These are phyloP conservation scores for Hondaea fermentalgiana DNA, from an alignment of 108 stramenopile species.

Conservation along the genomic window DNA sequence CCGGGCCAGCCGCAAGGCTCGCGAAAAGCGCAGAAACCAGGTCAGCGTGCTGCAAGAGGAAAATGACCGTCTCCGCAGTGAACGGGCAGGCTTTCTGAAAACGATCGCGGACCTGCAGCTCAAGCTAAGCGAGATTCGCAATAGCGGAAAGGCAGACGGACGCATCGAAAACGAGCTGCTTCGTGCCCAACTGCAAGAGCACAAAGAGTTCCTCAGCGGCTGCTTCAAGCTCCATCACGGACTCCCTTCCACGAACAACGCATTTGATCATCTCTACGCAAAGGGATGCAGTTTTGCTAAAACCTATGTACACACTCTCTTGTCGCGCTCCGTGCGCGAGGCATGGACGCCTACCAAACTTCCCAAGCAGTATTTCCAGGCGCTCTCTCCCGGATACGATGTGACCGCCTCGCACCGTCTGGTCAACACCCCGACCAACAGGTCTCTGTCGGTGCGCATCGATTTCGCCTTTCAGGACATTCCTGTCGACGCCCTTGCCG, in stretches of 20 bases:
- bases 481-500: neutral
- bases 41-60: neutral
- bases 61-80: neutral
- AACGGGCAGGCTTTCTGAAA: neutral
- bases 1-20: neutral
- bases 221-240: slow-evolving; percentile 12
- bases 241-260: neutral
- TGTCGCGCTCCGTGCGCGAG: neutral
- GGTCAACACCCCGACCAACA: neutral
- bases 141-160: neutral
- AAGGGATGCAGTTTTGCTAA: neutral
- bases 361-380: neutral
- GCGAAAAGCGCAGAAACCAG: neutral
- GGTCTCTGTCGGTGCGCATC: neutral
- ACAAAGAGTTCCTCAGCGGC: neutral
- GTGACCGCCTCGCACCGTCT: neutral
- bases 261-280: neutral
- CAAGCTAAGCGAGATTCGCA: neutral
- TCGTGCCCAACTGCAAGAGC: neutral
- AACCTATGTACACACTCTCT: neutral
- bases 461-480: neutral
- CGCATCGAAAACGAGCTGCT: neutral
- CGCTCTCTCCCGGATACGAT: neutral
- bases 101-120: slow-evolving; percentile 7
- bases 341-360: neutral